Conservation (phyloP, 2,329 filamentous ascomycete species). For the Ambrosiella xylebori region DNA sequence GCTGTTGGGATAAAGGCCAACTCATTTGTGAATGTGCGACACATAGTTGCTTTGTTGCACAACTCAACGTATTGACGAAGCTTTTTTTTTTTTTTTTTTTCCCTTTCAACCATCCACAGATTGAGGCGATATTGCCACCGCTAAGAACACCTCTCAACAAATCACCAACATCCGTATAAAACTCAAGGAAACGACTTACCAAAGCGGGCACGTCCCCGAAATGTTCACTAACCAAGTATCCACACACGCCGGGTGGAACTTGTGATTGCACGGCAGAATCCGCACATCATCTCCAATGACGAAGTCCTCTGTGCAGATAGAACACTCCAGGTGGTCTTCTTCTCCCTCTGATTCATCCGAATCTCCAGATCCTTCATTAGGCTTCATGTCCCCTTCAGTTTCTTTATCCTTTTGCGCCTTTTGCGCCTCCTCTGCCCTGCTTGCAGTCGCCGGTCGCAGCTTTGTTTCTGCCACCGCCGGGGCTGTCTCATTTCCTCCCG, state of each 20-base stretch:
- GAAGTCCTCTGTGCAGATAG: slow-evolving; percentile 56
- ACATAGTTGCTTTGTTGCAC: too few species aligned
- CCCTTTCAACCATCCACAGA: too few species aligned
- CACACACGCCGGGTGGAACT: slow-evolving; percentile 50
- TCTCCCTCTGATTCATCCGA: background rate
- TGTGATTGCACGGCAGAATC: slow-evolving; percentile 49
- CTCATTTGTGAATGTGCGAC: too few species aligned
- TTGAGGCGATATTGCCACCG: too few species aligned
- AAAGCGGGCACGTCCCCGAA: slow-evolving; percentile 51
- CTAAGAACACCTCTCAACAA: too few species aligned
- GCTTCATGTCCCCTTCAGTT: background rate
- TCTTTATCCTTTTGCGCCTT: background rate
- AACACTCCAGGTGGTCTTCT: slow-evolving; percentile 36
- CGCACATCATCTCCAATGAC: slow-evolving; percentile 48
- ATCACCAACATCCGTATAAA: background rate
- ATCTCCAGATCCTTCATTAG: background rate
- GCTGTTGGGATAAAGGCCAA: too few species aligned
- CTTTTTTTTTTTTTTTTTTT: too few species aligned
- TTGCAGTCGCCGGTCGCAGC: slow-evolving; percentile 1
- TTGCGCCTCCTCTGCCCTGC: background rate
- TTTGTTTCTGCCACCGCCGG: background rate
- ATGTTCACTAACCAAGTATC: slow-evolving; percentile 56
- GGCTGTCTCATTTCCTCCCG: background rate
- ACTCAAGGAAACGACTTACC: slow-evolving; percentile 30
- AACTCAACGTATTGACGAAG: too few species aligned